Evolutionary conservation across 2,329 filamentous ascomycete genomes (phyloP).

Genomic region (Myriosclerotinia duriaeana): DNA sequence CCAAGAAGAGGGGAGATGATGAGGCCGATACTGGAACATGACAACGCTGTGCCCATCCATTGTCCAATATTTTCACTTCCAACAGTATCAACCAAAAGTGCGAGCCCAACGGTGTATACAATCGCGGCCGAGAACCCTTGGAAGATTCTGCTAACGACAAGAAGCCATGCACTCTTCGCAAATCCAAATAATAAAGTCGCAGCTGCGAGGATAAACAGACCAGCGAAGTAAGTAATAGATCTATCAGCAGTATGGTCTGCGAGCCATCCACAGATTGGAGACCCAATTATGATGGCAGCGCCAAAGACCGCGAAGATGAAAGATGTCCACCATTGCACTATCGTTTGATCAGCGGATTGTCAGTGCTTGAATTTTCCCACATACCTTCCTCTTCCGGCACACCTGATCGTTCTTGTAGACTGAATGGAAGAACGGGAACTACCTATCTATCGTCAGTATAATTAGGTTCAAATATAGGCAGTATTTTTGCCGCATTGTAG

Average conservation of each 20-base stretch:
- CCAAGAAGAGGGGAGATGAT: constrained; percentile 50
- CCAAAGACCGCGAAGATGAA: constrained; percentile 25
- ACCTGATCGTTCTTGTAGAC: constrained; percentile 55
- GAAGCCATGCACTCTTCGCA: constrained; percentile 9
- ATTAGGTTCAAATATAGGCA: neutral
- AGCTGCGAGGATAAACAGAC: constrained; percentile 45
- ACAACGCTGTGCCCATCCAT: constrained; percentile 59
- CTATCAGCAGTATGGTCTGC: constrained; percentile 62
- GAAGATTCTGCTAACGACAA: constrained; percentile 22
- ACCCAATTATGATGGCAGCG: constrained; percentile 23
- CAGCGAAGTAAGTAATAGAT: constrained; percentile 59
- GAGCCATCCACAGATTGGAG: constrained; percentile 22
- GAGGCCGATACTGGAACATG: constrained; percentile 56
- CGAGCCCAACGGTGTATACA: constrained; percentile 71
- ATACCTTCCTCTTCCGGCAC: constrained; percentile 45
- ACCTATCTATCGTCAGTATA: constrained; percentile 42
- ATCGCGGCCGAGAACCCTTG: constrained; percentile 56
- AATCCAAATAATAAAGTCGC: constrained; percentile 64
- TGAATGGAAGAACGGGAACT: constrained; percentile 69
- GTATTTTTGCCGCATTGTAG: neutral
- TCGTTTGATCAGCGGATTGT: neutral
- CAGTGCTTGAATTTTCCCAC: neutral
- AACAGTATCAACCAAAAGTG: constrained; percentile 68
- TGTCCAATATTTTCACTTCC: constrained; percentile 58
- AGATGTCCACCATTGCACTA: constrained; percentile 26